phyloP scores from a whole-genome alignment of 2,329 filamentous ascomycete species.

The Verticillium isaacii region DNA sequence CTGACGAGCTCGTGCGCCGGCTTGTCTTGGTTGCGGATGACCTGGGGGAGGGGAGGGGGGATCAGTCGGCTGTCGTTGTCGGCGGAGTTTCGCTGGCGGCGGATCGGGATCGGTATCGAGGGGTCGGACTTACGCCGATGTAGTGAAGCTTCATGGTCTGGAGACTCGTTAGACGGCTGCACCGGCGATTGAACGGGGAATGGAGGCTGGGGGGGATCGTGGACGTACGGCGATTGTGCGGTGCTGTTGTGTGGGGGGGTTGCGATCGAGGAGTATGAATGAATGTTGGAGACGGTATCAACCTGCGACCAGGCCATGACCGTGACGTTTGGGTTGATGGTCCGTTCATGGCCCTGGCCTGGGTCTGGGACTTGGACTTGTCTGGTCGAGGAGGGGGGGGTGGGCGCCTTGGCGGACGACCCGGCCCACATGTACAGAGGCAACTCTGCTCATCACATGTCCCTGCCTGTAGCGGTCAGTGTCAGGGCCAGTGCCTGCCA shows the following conservation, averaged over 20 bases:
- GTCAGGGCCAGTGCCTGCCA: background rate
- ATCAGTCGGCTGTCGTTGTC: slow-evolving; percentile 3
- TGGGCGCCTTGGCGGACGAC: background rate
- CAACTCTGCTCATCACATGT: background rate
- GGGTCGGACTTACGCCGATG: slow-evolving; percentile 62
- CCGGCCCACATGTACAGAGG: background rate
- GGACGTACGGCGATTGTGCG: background rate
- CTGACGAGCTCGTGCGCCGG: slow-evolving; percentile 71
- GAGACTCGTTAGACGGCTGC: background rate
- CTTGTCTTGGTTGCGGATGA: slow-evolving; percentile 74
- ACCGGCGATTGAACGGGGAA: background rate
- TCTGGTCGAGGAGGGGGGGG: background rate
- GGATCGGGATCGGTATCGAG: slow-evolving; percentile 12
- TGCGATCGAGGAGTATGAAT: background rate
- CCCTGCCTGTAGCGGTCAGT: background rate
- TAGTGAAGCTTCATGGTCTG: slow-evolving; percentile 78
- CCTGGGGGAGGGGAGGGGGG: slow-evolving; percentile 39
- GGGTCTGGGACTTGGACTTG: background rate
- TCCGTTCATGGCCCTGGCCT: background rate
- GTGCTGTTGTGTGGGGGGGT: background rate
- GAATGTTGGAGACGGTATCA: background rate
- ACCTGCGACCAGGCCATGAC: background rate
- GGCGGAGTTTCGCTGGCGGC: background rate
- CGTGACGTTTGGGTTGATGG: background rate
- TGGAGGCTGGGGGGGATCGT: background rate